A percentile compares a stretch with the other conserved stretches of the same genome.
phyloP scores from a whole-genome alignment of 805 yeast species.

The Citeromyces matritensis region DNA sequence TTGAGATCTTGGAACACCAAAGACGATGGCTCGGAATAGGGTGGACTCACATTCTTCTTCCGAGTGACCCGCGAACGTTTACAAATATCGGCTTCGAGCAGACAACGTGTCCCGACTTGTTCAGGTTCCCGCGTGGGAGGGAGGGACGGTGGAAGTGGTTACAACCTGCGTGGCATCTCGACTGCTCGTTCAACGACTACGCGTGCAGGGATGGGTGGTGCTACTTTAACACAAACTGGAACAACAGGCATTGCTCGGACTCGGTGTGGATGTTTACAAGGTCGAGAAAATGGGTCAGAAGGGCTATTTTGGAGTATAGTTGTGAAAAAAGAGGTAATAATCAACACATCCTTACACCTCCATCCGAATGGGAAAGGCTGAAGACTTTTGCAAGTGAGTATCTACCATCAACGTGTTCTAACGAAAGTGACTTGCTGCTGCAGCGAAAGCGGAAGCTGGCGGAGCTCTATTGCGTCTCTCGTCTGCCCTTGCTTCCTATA shows the following conservation, averaged over 20 bases:
- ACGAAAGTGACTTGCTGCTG: too few relatives aligned
- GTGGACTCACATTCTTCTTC: conserved; percentile 34
- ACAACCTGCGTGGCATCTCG: conserved; percentile 35
- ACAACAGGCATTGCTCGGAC: conserved; percentile 20
- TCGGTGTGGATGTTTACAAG: conserved; percentile 36
- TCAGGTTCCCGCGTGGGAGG: too few relatives aligned
- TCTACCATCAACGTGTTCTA: too few relatives aligned
- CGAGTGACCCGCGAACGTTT: conserved; percentile 33
- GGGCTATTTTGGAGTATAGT: conserved; percentile 15
- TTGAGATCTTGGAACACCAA: conserved; percentile 39
- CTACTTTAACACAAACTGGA: conserved; percentile 39
- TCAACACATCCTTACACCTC: too few relatives aligned
- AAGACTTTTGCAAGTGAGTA: too few relatives aligned
- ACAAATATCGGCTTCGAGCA: conserved; percentile 23
- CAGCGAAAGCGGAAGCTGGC: conserved; percentile 39
- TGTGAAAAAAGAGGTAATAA: too few relatives aligned
- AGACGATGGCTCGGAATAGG: conserved; percentile 51
- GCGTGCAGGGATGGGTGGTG: conserved; percentile 34
- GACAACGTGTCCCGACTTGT: conserved; percentile 6
- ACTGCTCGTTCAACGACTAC: conserved; percentile 20
- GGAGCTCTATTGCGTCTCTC: conserved; percentile 44
- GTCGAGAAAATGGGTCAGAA: conserved; percentile 32
- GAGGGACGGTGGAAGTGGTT: conserved; percentile 34
- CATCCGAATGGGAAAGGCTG: too few relatives aligned
- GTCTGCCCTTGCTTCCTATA: conserved; percentile 30